Base-by-base conservation (phyloP, 805 yeast species). In the Yarrowia hollandica region DNA sequence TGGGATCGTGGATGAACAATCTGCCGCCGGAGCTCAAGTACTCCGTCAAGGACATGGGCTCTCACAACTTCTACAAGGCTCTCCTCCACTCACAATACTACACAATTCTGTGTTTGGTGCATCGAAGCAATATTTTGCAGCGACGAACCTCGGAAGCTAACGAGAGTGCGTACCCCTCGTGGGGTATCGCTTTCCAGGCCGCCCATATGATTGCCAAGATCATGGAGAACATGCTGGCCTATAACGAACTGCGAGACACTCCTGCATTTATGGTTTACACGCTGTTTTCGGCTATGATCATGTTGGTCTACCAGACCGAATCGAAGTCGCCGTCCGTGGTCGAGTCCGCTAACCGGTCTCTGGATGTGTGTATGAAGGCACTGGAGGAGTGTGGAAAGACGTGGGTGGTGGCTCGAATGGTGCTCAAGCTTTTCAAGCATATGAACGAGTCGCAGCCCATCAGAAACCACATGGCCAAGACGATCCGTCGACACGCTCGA, bases 111-210 rank as follows among this genome's bases (percentile, higher is more conserved):
- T 84, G 86, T 64, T 73, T 86, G 64, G 80, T 85, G 25, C 94
- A 87, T 67, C 77, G 90, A 60, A 82, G 89, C 5, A 85, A 85
- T 65, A 80, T 85, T 50, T 64, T 68, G n/a, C 68, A 69, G 63
- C 68, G 69, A 63, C 68, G 48, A 60, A 52, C 58, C 11, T 66
- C 59, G 39, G 65, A 57, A 19, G 58, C 48, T 6, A 56, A 39
- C 18, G 44, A 54, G 21, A 41, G 50, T 30, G 62, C 64, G 2
- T 83, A 82, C 67, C 88, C 89, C 5, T 81, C 86, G n/a, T 83
- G 88, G 85, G 88, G 90, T 9, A 85, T 86, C 60, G 86, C 90
- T 2, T 86, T 86, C 75, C 89, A 85, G 69, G 88, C 91, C 0
- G 90, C 94, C 0, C 81, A 88, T 65, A 83, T 85, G 82, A 82